Conservation (phyloP, 345 rosid species). For the Eucalyptus marginata region DNA sequence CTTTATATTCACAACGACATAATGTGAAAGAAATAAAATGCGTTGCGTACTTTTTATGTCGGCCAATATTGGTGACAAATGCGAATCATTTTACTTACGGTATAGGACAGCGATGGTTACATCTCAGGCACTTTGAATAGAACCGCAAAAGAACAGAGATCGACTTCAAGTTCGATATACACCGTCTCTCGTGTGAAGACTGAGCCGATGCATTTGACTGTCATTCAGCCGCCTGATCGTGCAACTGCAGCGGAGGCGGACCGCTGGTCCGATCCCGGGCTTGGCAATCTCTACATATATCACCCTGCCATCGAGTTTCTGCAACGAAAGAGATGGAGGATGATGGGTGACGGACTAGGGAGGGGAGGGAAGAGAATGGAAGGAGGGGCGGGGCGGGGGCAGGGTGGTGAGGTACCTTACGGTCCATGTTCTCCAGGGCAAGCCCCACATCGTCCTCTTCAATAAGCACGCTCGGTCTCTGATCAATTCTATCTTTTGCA, state of each 20-base stretch:
- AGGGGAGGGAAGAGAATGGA: neutral
- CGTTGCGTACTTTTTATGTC: too few relatives aligned
- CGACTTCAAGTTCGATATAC: too few relatives aligned
- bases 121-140: too few relatives aligned
- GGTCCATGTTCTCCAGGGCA: conserved; percentile 79
- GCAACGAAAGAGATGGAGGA: neutral
- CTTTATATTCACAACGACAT: too few relatives aligned
- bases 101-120: too few relatives aligned
- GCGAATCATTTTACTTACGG: too few relatives aligned
- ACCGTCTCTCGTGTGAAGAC: too few relatives aligned
- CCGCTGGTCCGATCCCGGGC: conserved; percentile 48
- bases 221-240: neutral
- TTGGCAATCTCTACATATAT: conserved; percentile 64
- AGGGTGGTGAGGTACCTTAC: conserved; percentile 17
- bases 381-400: neutral
- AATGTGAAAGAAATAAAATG: too few relatives aligned
- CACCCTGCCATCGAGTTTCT: conserved; percentile 60
- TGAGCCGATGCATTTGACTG: neutral
- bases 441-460: conserved; percentile 51
- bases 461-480: neutral
- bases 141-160: too few relatives aligned
- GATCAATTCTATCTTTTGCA: neutral
- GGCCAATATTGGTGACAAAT: too few relatives aligned
- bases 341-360: neutral
- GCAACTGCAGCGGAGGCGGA: conserved; percentile 39